Percentiles rank a stretch among this genome's conserved stretches.
Conservation (phyloP, 2,329 filamentous ascomycete species). For the Ophiostoma himal-ulmi region DNA sequence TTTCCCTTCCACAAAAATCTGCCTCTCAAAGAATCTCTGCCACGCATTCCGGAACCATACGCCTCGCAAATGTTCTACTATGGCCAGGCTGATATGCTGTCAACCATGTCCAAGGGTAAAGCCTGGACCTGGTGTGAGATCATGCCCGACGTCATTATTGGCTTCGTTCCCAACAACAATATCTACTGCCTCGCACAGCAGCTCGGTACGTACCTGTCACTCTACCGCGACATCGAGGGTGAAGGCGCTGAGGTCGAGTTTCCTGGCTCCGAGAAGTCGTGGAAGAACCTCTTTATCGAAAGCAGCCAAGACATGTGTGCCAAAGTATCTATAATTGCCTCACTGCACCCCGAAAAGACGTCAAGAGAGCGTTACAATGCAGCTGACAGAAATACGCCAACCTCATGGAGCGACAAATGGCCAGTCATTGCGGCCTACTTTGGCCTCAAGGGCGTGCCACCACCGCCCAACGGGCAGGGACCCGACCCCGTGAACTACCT, state of each 20-base stretch:
- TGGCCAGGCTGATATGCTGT: conserved; percentile 39
- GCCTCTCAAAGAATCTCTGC: conserved; percentile 25
- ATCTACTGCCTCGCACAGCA: conserved; percentile 39
- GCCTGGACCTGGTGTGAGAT: conserved; percentile 41
- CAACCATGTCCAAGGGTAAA: conserved; percentile 35
- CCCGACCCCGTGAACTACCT: conserved; percentile 33
- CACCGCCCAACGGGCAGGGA: conserved; percentile 29
- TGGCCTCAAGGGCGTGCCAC: conserved; percentile 38
- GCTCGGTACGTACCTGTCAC: conserved; percentile 36
- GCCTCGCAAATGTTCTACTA: conserved; percentile 44
- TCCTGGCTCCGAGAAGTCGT: conserved; percentile 36
- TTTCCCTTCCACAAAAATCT: background rate
- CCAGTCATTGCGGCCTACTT: conserved; percentile 43
- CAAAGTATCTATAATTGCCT: conserved; percentile 37
- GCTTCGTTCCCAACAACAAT: conserved; percentile 41
- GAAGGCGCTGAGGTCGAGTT: conserved; percentile 36
- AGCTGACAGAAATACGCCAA: conserved; percentile 36
- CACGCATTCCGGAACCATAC: conserved; percentile 39
- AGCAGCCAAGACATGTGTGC: conserved; percentile 38
- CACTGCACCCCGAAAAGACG: conserved; percentile 21
- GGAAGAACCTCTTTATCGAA: conserved; percentile 36
- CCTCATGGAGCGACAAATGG: conserved; percentile 41
- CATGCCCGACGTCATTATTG: conserved; percentile 40
- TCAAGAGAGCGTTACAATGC: conserved; percentile 38
- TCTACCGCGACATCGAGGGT: conserved; percentile 36